A percentile compares a stretch with the other conserved stretches of the same genome.
Evolutionary conservation across 1,284 basidiomycete species (phyloP).

Genomic region (Austropuccinia psidii): DNA sequence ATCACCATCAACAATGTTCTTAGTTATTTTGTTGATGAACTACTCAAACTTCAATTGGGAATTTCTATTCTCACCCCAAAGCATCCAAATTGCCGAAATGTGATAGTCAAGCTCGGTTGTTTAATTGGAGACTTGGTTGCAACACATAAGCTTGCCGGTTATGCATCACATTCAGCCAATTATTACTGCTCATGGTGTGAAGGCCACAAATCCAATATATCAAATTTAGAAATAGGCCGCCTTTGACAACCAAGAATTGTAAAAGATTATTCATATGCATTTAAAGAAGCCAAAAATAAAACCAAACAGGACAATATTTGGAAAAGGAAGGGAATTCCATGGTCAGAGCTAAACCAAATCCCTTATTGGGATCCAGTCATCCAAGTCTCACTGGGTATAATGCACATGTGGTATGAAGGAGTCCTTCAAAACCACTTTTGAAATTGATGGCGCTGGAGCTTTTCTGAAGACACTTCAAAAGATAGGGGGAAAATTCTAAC

Average conservation of each 20-base stretch:
- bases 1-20: not conserved
- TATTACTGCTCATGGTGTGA: not conserved
- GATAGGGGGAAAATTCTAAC: no score
- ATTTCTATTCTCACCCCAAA: not conserved
- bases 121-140: constrained; percentile 1
- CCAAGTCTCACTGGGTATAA: constrained; percentile 7
- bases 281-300: not conserved
- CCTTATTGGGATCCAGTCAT: constrained; percentile 4
- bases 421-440: constrained; percentile 3
- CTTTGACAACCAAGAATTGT: no score
- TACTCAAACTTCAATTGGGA: not conserved
- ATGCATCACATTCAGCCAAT: not conserved
- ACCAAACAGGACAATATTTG: not conserved
- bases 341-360: constrained; percentile 20
- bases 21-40: not conserved
- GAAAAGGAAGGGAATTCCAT: not conserved
- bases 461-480: no score
- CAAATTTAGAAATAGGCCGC: no score
- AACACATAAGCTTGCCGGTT: constrained; percentile 4
- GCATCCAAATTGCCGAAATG: not conserved
- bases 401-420: constrained; percentile 28
- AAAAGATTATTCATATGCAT: not conserved
- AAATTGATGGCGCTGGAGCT: not conserved
- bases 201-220: no score
- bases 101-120: not conserved